Evolutionary conservation across 257 asterid genomes (phyloP), one percentile per base, ranked within the genome.

Genomic region (Orobanche coerulescens): DNA sequence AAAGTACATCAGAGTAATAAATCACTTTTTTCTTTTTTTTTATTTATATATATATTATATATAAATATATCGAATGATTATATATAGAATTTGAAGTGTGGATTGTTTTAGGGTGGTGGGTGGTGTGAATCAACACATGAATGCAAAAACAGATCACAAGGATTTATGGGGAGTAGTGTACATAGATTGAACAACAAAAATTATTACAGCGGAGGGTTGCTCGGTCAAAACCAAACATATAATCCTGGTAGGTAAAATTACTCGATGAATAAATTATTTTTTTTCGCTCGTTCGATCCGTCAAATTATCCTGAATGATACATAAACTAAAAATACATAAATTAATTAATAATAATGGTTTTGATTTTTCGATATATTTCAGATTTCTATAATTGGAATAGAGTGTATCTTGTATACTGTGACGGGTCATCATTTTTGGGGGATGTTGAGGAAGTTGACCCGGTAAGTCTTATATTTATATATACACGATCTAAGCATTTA

Each of bases 331-430:
- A n/a, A n/a, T n/a, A n/a, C 3, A 9, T 2, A n/a, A n/a, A n/a
- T 36, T 8, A 36, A 36, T 9, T 9, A 9, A 9, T 4, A 4
- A 51, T 13, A 2, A 2, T 10, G 11, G 4, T n/a, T n/a, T 30
- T 65, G 7, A 6, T 28, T 37, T 14, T 16, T 6, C 1, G 12
- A 15, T 39, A 15, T 39, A 6, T 8, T 47, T 47, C 53, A n/a
- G 72, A 51, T 34, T 67, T 66, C 49, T 61, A 39, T 11, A 61
- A 59, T 31, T 72, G 73, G 77, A 72, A 66, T 40, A 55, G 43
- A 13, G 69, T 66, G 18, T 1, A 0, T 4, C 7, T 66, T 2
- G 6, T n/a, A 9, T 66, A 72, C 11, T 72, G 77, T 26, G 77
- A 72, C 13, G 73, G 77, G 28, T 28, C 61, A 6, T 66, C 69